Conservation (phyloP, 495 filamentous ascomycete genomes). For the Daldinia bambusicola region DNA sequence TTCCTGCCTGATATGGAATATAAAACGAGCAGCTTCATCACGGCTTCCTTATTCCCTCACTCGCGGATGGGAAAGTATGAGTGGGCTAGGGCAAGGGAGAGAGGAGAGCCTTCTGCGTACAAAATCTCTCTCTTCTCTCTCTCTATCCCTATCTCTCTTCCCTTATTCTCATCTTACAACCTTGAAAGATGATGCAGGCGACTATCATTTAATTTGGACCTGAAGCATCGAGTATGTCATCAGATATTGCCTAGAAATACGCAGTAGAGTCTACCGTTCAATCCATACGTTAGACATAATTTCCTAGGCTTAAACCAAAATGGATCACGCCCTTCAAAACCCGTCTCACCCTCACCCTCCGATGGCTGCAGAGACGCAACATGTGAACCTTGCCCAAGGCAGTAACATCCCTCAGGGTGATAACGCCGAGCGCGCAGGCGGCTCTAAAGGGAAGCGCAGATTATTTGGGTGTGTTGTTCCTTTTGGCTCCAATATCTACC, state of each 20-base stretch:
- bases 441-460: not conserved
- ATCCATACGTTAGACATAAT: not conserved
- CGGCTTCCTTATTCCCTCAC: slow-evolving; percentile 10
- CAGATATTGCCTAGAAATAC: not conserved
- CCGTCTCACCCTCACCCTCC: slow-evolving; percentile 14
- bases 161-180: not conserved
- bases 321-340: not conserved
- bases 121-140: slow-evolving; percentile 6
- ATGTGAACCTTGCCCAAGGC: too few relatives aligned
- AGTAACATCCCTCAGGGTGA: not conserved
- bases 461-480: not conserved
- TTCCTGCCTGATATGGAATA: slow-evolving; percentile 15
- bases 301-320: not conserved
- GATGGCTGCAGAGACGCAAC: slow-evolving; percentile 6
- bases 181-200: not conserved
- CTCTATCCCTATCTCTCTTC: slow-evolving; percentile 1
- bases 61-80: slow-evolving; percentile 16
- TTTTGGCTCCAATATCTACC: not conserved
- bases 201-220: slow-evolving; percentile 16
- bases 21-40: slow-evolving; percentile 9
- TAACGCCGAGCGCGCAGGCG: not conserved
- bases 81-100: not conserved
- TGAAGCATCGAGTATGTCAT: slow-evolving; percentile 1
- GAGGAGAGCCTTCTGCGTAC: not conserved
- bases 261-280: slow-evolving; percentile 5